A percentile compares a stretch with the other conserved stretches of the same genome.
These are phyloP conservation scores for Melampsora larici-populina DNA, from an alignment of 1,284 basidiomycete species.

Conservation along the genomic window DNA sequence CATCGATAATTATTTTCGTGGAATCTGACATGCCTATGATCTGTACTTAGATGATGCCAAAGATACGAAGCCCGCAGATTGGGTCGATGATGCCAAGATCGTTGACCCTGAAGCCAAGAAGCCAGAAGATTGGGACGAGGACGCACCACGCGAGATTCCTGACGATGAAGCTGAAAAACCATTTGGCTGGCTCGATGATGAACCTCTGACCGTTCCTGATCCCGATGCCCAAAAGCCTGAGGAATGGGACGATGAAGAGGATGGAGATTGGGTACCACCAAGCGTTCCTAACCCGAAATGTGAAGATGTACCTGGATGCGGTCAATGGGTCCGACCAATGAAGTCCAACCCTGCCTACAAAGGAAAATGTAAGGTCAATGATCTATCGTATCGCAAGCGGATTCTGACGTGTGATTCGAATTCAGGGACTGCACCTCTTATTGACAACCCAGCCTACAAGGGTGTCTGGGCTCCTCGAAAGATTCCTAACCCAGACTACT, in stretches of 20 bases:
- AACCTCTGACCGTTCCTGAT: conserved; percentile 76
- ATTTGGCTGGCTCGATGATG: conserved; percentile 91
- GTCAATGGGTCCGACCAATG: conserved; percentile 62
- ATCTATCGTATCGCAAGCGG: too few relatives aligned
- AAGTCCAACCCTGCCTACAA: conserved; percentile 53
- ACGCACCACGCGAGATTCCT: conserved; percentile 80
- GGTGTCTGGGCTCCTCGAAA: conserved; percentile 88
- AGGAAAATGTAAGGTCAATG: conserved; percentile 50
- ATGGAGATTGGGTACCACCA: conserved; percentile 95
- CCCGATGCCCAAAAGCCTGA: conserved; percentile 88
- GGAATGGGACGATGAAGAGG: conserved; percentile 99
- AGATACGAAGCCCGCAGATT: conserved; percentile 84
- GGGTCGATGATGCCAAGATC: conserved; percentile 88
- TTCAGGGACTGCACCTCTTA: conserved; percentile 64
- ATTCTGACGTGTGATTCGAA: not conserved
- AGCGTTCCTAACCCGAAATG: conserved; percentile 77
- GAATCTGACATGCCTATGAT: not conserved
- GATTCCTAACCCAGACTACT: conserved; percentile 89
- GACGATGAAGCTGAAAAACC: conserved; percentile 86
- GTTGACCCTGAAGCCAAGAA: conserved; percentile 68
- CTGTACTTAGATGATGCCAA: conserved; percentile 66
- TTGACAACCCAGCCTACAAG: conserved; percentile 96
- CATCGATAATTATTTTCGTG: not conserved
- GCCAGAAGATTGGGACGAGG: conserved; percentile 95
- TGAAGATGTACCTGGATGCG: conserved; percentile 83